Base-by-base conservation (phyloP, 1,284 basidiomycete genomes). In the Trametes pubescens region DNA sequence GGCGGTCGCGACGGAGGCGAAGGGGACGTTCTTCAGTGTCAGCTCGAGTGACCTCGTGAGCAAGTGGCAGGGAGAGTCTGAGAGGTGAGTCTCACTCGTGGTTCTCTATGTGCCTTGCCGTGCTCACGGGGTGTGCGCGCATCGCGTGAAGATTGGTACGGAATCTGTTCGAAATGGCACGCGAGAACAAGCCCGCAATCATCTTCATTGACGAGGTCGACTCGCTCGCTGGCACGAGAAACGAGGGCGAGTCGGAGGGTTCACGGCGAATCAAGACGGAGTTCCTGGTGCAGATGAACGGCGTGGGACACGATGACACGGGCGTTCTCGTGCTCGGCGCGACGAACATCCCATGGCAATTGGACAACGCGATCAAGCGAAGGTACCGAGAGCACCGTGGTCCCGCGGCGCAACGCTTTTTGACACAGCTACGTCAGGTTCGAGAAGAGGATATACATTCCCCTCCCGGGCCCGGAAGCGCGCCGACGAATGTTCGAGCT, bases 191-290 rank as follows among this genome's bases (percentile, higher is more conserved):
- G 76, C 97, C 97, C 2, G 90, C 96, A 4, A 99, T 99, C 78
- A 99, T 99, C 77, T 99, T 99, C 76, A 95, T 99, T 74, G 97
- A 99, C 77, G 97, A 99, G 76, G 95, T 99, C 49, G 97, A 99
- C 79, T 98, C 96, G 18, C 83, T 99, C 58, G 95, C 96, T 16
- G 96, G 98, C 1, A 94, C 96, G 26, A 87, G 97, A 75, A 96
- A 94, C 65, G 97, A 99, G 76, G 94, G 94, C 34, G 97, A 99
- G 78, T 96, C 94, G 2, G 97, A 99, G 75, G 97, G 97, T 4
- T 94, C 93, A 29, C 82, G 97, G 68, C 87, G 98, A 47, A 99
- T 99, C 80, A 99, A 99, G 85, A 99, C 97, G 1, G 97, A 99
- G 79, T 98, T 99, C 74, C 80, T 99, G 57, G 95, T 96, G 34